phyloP scores from a whole-genome alignment of 257 asterid genomes.

The Nemophila menziesii region DNA sequence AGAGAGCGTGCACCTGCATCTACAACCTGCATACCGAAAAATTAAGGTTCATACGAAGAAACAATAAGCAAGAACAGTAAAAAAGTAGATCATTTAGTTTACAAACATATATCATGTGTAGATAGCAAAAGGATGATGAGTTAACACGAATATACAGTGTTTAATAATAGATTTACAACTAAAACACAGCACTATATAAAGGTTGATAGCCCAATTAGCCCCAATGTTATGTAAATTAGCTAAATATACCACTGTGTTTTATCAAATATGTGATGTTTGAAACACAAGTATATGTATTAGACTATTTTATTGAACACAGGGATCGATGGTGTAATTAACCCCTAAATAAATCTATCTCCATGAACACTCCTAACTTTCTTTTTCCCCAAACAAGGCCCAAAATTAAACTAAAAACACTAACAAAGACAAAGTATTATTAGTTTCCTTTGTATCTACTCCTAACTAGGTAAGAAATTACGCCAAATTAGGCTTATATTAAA shows the following conservation, averaged over 20 bases:
- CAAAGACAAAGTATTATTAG: not conserved
- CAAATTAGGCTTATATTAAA: not conserved
- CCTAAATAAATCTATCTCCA: not conserved
- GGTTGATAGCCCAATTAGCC: too few species aligned
- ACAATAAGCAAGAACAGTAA: not conserved
- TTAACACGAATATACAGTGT: too few species aligned
- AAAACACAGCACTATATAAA: not conserved
- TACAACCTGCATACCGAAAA: conserved; percentile 57
- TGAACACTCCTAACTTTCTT: not conserved
- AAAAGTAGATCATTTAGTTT: too few species aligned
- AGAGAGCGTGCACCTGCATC: conserved; percentile 92
- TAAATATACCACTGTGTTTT: too few species aligned
- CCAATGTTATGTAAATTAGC: too few species aligned
- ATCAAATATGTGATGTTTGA: too few species aligned
- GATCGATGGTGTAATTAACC: too few species aligned
- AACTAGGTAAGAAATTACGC: not conserved
- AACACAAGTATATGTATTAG: too few species aligned
- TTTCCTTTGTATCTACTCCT: not conserved
- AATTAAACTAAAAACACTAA: not conserved
- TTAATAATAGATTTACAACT: too few species aligned
- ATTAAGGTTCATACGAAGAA: conserved; percentile 10
- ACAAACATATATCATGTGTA: too few species aligned
- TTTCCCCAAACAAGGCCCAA: not conserved
- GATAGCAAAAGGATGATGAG: too few species aligned
- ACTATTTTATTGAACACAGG: too few species aligned